Base-by-base conservation (phyloP, 148 eudicot species). In the Limonium bicolor region DNA sequence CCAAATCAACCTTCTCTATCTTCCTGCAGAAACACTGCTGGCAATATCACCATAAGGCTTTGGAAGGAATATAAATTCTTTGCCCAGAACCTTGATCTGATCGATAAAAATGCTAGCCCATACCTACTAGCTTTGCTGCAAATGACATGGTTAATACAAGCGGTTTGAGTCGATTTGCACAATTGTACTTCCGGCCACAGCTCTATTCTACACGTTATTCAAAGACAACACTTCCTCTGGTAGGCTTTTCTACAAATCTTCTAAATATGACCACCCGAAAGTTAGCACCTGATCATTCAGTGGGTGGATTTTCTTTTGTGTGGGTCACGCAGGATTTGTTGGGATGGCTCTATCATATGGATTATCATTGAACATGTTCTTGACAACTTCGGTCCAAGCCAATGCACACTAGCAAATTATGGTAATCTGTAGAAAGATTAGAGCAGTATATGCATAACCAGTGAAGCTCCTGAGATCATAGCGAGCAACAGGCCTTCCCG, bases 371-470 rank as follows among this genome's bases (percentile, higher is more conserved):
- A 62, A 61, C 28, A 27, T 58, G 4, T 55, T 46, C 32, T 46
- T 69, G 2, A 56, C 35, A 14, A 11, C 13, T n/a, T 54, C 62
- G 7, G 56, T 64, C 25, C 58, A 47, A 41, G 13, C 41, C 66
- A 64, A 35, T 46, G 66, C 37, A 21, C 9, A 20, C 18, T 58
- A 15, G 39, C 60, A 40, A 62, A 62, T 33, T 28, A 62, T 62
- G 29, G 35, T 65, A 17, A n/a, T 53, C 71, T 1, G 51, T 70
- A 6, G 71, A 61, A 53, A 65, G 76, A 31, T 29, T 61, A 17
- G 61, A 61, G n/a, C 75, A 65, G 34, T 61, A 70, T 66, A 70
- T 64, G 70, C 59, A 70, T 32, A 60, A 64, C 36, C 2, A 61
- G 64, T 53, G 70, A 70, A 56, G 67, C 66, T 12, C 74, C 66